Base-by-base conservation (phyloP, 139 green algal genomes). In the Chlorella sp. region DNA sequence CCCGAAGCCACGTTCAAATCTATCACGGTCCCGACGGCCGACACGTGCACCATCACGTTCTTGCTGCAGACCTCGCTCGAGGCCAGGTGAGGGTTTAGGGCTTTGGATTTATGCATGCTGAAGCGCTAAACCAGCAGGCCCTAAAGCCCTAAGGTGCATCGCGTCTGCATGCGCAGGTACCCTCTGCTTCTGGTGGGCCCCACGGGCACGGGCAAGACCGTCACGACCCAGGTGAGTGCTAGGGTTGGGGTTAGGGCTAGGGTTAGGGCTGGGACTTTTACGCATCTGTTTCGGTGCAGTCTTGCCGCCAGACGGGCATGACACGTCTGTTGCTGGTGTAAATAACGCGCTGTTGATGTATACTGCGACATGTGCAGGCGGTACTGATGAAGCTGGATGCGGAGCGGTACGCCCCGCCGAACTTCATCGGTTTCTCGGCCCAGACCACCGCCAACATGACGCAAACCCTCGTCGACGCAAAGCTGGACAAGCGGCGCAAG, bases 11-110 rank as follows among this genome's bases (percentile, higher is more conserved):
- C 35, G 29, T 95, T 88, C 76, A 42, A 73, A 24, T 32, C 79
- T 49, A 88, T 95, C 77, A 87, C 92, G 33, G 87, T 95, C 31
- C 88, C 89, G 17, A 95, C 89, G 0, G n/a, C 80, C 2, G 89
- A 95, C 73, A 90, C 83, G 0, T 80, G 86, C 2, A 69, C 75
- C 22, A 34, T 80, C 20, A 71, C 68, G 5, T 78, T 74, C 59
- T 49, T 85, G 34, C 36, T 82, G n/a, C 10, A 55, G 42, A 55
- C 42, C 17, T 10, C 42, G 17, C 42, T 55, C 10, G 42, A 55
- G 42, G 42, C 42, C 10, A 10, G 42, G 42, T 55, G 17, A 55
- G 42, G 17, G n/a, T n/a, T n/a, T n/a, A n/a, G n/a, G n/a, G n/a
- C n/a, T n/a, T n/a, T n/a, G n/a, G n/a, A n/a, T n/a, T n/a, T n/a